Base-by-base conservation (phyloP, 345 rosid species). In the Nephelium lappaceum region DNA sequence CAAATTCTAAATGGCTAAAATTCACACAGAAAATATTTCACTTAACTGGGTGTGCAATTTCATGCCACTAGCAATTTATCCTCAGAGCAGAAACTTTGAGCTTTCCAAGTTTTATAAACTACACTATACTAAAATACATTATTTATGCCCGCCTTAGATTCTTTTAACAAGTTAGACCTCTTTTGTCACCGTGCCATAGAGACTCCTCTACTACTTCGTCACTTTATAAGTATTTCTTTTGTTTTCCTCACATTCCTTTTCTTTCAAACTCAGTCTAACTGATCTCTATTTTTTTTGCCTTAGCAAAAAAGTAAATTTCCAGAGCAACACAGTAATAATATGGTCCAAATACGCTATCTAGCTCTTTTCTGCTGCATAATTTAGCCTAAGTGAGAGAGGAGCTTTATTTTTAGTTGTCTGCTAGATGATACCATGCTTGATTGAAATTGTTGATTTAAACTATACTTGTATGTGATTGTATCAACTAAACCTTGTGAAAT, bases 1-100 rank as follows among this genome's bases (percentile, higher is more conserved):
- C 5, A 14, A 23, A 66, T 69, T 60, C 67, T 67, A 63, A 27
- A 62, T 73, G 72, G 72, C 38, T 43, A 63, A 82, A 45, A 25
- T 19, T 16, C 41, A 60, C 27, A 19, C 23, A 10, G 6, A 25
- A 25, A 72, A 53, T 61, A 49, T 21, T 73, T 11, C 36, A 8
- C 42, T 19, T 55, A 72, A 57, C 49, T 42, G 12, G 58, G 55
- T 16, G 62, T 60, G 74, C 15, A 45, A 45, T 45, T 42, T 51
- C 16, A 42, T 16, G 19, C 24, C 42, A 55, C n/a, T 72, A 8
- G 25, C 65, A 72, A 36, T 36, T 53, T 27, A 27, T 53, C 65
- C 16, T 55, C 47, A 36, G 75, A 55, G 6, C 19, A 53, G 65
- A 5, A 72, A 72, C 41, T 57, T 12, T 9, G 24, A 55, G 31